These are phyloP conservation scores for Sutorius eximius DNA, from an alignment of 1,284 basidiomycete species.

Conservation along the genomic window DNA sequence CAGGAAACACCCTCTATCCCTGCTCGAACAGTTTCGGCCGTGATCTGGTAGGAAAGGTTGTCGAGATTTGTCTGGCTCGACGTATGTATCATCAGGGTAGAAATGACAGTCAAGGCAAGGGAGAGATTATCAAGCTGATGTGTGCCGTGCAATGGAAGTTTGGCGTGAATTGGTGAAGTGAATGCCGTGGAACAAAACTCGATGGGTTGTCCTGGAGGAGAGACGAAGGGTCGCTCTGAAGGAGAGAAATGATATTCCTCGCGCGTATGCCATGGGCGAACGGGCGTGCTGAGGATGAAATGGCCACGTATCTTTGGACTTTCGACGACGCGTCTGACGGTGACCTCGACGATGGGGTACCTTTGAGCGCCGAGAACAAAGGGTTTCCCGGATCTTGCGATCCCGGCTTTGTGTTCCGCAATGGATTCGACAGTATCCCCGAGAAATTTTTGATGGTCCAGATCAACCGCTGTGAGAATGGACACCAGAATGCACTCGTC, in stretches of 20 bases:
- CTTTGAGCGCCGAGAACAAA: constrained; percentile 77
- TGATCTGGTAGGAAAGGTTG: constrained; percentile 26
- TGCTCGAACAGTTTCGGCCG: constrained; percentile 24
- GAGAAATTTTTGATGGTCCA: constrained; percentile 92
- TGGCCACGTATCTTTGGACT: constrained; percentile 38
- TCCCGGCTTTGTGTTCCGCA: constrained; percentile 82
- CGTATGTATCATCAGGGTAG: constrained; percentile 53
- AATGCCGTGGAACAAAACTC: constrained; percentile 44
- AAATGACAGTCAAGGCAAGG: constrained; percentile 66
- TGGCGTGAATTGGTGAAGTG: constrained; percentile 37
- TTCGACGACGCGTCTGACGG: constrained; percentile 43
- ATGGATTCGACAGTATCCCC: constrained; percentile 79
- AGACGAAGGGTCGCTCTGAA: constrained; percentile 33
- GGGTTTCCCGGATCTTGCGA: constrained; percentile 67
- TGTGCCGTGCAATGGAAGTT: constrained; percentile 68
- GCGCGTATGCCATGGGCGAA: constrained; percentile 23
- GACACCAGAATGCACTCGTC: constrained; percentile 73
- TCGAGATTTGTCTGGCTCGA: constrained; percentile 26
- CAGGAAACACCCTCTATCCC: constrained; percentile 70
- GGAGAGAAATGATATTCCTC: constrained; percentile 39
- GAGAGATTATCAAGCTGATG: constrained; percentile 86
- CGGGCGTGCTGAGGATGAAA: constrained; percentile 38
- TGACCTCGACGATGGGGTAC: constrained; percentile 50
- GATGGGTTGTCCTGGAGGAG: constrained; percentile 48
- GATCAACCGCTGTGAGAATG: constrained; percentile 81